Evolutionary conservation across 108 stramenopile genomes (phyloP).

Genomic region (Heterococcus sp.): DNA sequence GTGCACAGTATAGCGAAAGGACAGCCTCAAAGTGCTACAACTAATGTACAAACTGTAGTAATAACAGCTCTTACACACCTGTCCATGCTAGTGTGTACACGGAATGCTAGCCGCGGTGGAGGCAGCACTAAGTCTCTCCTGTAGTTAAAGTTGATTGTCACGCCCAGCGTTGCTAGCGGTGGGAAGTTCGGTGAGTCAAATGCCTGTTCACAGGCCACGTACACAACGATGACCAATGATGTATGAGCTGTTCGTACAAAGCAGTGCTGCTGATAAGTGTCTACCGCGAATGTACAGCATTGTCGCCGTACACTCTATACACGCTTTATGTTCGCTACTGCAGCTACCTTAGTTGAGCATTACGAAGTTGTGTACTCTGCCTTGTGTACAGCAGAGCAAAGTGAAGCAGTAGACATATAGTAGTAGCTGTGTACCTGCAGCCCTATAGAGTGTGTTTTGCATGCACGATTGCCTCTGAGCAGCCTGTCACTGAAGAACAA

Average conservation of each 20-base stretch:
- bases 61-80: constrained; percentile 76
- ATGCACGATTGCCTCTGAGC: constrained; percentile 78
- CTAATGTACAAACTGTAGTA: constrained; percentile 76
- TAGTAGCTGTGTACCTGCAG: not conserved
- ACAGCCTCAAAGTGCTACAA: too few relatives aligned
- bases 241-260: too few relatives aligned
- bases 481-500: constrained; percentile 88
- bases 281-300: too few relatives aligned
- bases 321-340: too few relatives aligned
- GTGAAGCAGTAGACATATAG: not conserved
- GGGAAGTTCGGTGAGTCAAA: constrained; percentile 91
- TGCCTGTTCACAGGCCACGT: too few relatives aligned
- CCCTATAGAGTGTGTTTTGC: constrained; percentile 55
- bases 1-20: too few relatives aligned
- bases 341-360: too few relatives aligned
- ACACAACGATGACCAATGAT: too few relatives aligned
- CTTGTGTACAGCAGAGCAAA: too few relatives aligned
- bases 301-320: too few relatives aligned
- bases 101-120: constrained; percentile 69
- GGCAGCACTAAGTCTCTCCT: constrained; percentile 69
- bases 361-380: too few relatives aligned
- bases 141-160: constrained; percentile 74
- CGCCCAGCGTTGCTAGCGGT: constrained; percentile 82
- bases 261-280: too few relatives aligned
- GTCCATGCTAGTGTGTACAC: constrained; percentile 81